Evolutionary conservation across 2,329 filamentous ascomycete species (phyloP).

Genomic region (Drechslerella dactyloides): DNA sequence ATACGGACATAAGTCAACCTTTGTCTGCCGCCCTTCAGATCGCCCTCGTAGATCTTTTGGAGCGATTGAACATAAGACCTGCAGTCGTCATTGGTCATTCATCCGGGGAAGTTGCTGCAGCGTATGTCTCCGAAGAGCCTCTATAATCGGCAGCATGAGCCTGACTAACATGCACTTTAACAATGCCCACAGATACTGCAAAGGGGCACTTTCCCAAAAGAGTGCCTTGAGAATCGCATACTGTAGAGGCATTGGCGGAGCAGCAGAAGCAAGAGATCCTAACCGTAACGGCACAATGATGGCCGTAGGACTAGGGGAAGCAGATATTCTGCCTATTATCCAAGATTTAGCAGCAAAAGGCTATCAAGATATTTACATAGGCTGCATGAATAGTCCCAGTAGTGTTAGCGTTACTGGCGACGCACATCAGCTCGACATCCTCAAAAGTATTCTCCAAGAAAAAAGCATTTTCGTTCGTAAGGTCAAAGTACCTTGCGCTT

Average conservation of each 20-base stretch:
- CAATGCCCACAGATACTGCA: constrained; percentile 15
- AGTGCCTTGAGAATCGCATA: constrained; percentile 29
- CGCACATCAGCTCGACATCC: constrained; percentile 55
- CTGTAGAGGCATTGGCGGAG: constrained; percentile 21
- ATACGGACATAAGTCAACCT: constrained; percentile 62
- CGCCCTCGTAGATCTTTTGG: constrained; percentile 61
- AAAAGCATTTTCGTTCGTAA: constrained; percentile 55
- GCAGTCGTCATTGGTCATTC: constrained; percentile 60
- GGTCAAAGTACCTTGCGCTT: constrained; percentile 59
- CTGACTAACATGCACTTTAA: too few species aligned
- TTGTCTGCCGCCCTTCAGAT: constrained; percentile 64
- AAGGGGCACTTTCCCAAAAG: constrained; percentile 26
- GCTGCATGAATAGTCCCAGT: constrained; percentile 55
- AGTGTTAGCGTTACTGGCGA: constrained; percentile 56
- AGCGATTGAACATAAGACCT: constrained; percentile 56
- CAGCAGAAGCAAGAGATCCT: constrained; percentile 12
- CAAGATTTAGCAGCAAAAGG: constrained; percentile 16
- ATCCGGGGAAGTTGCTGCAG: constrained; percentile 61
- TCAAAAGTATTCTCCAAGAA: constrained; percentile 15
- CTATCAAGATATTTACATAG: constrained; percentile 16
- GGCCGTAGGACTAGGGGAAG: constrained; percentile 57
- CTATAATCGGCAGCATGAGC: background rate
- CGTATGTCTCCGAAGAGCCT: constrained; percentile 58
- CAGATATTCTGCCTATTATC: constrained; percentile 53
- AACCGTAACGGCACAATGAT: constrained; percentile 58